Conservation (phyloP, 176 grass and related monocot species). For the Oryza longistaminata region DNA sequence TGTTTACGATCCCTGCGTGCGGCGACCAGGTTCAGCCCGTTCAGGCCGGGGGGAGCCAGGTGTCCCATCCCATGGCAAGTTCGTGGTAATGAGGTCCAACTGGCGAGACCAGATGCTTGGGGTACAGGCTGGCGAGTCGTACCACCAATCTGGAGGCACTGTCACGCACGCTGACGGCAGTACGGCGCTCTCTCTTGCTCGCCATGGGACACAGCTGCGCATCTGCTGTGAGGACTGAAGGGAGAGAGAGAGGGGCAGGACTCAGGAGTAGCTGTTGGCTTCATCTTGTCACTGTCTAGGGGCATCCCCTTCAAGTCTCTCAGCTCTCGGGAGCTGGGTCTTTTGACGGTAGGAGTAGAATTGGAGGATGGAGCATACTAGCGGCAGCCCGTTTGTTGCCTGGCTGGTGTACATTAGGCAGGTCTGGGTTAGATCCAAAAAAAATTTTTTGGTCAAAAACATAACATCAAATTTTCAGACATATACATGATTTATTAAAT, state of each 20-base stretch:
- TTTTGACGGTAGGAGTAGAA: conserved; percentile 5
- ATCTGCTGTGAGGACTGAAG: background rate
- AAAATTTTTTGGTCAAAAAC: no score
- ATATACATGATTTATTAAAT: no score
- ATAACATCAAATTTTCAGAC: no score
- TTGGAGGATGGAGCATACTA: background rate
- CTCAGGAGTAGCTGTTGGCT: background rate
- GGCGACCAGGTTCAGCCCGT: background rate
- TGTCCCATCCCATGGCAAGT: conserved; percentile 18
- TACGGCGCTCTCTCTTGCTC: background rate
- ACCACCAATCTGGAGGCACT: background rate
- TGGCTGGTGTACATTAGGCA: background rate
- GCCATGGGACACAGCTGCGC: background rate
- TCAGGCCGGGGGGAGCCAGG: background rate
- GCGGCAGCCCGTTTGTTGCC: background rate
- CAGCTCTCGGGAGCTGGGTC: conserved; percentile 11
- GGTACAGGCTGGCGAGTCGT: conserved; percentile 37
- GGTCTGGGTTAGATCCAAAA: no score
- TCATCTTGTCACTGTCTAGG: background rate
- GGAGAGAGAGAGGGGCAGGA: background rate
- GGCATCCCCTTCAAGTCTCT: background rate
- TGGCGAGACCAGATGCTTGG: background rate
- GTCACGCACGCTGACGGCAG: background rate
- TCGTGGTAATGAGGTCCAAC: conserved; percentile 20
- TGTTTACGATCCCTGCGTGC: background rate